Evolutionary conservation across 2,329 filamentous ascomycete genomes (phyloP).

Genomic region (Pseudogymnoascus sp.): DNA sequence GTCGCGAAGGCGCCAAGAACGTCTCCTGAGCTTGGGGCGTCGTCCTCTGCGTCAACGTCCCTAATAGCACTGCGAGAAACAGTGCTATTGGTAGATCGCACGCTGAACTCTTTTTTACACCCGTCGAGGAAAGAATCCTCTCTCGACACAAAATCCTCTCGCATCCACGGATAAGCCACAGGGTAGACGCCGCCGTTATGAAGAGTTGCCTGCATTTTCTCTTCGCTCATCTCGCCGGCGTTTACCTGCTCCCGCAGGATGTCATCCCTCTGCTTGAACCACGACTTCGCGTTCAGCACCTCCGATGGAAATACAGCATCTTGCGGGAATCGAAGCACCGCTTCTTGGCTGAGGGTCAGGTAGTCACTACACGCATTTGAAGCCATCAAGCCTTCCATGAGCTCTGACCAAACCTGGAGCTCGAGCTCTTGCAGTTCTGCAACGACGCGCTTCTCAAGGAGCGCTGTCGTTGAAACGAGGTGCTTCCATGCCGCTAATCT

Average conservation of each 20-base stretch:
- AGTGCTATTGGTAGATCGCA: slow-evolving; percentile 20
- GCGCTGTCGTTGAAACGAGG: slow-evolving; percentile 19
- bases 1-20: slow-evolving; percentile 22
- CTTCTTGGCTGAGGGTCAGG: slow-evolving; percentile 19
- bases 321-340: slow-evolving; percentile 22
- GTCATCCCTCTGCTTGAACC: slow-evolving; percentile 19
- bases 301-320: slow-evolving; percentile 23
- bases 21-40: slow-evolving; percentile 18
- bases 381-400: slow-evolving; percentile 25
- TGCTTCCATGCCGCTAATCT: slow-evolving; percentile 20
- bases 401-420: slow-evolving; percentile 23
- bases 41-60: slow-evolving; percentile 11
- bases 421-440: slow-evolving; percentile 22
- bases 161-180: slow-evolving; percentile 23
- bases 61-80: slow-evolving; percentile 22
- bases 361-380: slow-evolving; percentile 24
- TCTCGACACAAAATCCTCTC: slow-evolving; percentile 18
- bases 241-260: slow-evolving; percentile 18
- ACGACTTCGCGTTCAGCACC: slow-evolving; percentile 21
- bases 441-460: slow-evolving; percentile 16
- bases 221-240: slow-evolving; percentile 19
- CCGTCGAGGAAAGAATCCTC: slow-evolving; percentile 17
- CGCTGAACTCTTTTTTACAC: slow-evolving; percentile 20
- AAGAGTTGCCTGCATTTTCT: slow-evolving; percentile 18
- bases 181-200: slow-evolving; percentile 23